These are phyloP conservation scores for Davidsoniella eucalypti DNA, from an alignment of 2,329 filamentous ascomycete genomes.

Conservation along the genomic window DNA sequence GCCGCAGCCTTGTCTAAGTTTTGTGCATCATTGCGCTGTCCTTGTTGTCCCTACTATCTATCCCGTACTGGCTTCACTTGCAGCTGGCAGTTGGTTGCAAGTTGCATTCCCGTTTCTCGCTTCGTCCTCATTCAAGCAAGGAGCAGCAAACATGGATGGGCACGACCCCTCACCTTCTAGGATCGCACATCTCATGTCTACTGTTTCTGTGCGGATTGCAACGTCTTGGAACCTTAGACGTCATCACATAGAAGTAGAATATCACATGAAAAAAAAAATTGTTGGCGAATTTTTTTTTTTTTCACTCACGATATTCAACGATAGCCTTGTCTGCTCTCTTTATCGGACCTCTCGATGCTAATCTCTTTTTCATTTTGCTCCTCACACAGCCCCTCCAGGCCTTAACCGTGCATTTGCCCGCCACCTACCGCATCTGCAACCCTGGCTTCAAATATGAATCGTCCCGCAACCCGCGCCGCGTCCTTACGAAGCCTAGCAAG, in stretches of 20 bases:
- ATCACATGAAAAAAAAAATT: too few species aligned
- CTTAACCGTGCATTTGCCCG: constrained; percentile 77
- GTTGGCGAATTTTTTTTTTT: too few species aligned
- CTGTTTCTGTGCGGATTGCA: background rate
- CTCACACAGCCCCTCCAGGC: constrained; percentile 76
- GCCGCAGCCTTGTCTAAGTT: too few species aligned
- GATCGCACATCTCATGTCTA: background rate
- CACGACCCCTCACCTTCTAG: background rate
- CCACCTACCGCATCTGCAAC: constrained; percentile 97
- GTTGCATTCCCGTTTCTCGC: too few species aligned
- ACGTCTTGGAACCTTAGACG: background rate
- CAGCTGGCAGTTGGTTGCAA: background rate
- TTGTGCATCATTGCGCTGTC: too few species aligned
- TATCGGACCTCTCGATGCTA: constrained; percentile 12
- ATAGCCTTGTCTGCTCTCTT: background rate
- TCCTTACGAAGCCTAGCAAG: constrained; percentile 96
- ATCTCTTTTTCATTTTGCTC: constrained; percentile 12
- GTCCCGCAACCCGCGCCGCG: constrained; percentile 83
- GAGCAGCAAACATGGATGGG: background rate
- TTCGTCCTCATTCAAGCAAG: too few species aligned
- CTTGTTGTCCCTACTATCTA: too few species aligned
- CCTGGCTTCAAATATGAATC: constrained; percentile 97
- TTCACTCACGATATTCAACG: background rate
- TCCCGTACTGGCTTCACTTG: too few species aligned
- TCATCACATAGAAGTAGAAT: too few species aligned